These are phyloP conservation scores for Xanthoconium stramineum DNA, from an alignment of 768 basidiomycete genomes.

Conservation along the genomic window DNA sequence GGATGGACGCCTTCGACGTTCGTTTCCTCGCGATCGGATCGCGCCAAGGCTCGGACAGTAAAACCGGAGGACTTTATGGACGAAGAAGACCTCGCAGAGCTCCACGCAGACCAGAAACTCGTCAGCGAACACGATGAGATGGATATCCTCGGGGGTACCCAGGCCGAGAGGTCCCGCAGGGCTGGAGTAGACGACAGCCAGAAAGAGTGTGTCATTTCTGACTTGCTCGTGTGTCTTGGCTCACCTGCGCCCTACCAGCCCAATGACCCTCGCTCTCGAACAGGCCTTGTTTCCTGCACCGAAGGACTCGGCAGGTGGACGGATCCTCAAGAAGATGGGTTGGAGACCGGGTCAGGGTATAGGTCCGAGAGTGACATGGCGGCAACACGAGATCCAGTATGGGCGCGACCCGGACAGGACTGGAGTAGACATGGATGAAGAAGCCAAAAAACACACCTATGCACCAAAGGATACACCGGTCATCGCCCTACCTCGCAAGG, in stretches of 20 bases:
- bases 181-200: conserved; percentile 41
- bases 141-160: conserved; percentile 30
- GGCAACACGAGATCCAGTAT: conserved; percentile 74
- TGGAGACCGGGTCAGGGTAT: conserved; percentile 93
- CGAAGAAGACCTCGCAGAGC: conserved; percentile 89
- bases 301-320: conserved; percentile 77
- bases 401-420: conserved; percentile 39
- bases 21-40: conserved; percentile 79
- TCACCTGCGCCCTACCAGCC: conserved; percentile 38
- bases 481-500: conserved; percentile 62
- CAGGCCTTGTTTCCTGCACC: conserved; percentile 69
- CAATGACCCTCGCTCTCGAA: conserved; percentile 60
- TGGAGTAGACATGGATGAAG: conserved; percentile 61
- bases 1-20: conserved; percentile 96
- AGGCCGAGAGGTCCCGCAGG: conserved; percentile 39
- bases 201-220: conserved; percentile 25
- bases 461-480: conserved; percentile 77
- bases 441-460: conserved; percentile 83
- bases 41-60: conserved; percentile 55
- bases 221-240: background rate
- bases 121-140: conserved; percentile 73
- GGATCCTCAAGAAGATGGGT: conserved; percentile 91
- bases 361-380: conserved; percentile 80
- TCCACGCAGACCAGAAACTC: conserved; percentile 68
- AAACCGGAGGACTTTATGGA: conserved; percentile 97